A percentile compares a stretch with the other conserved stretches of the same genome.
phyloP scores from a whole-genome alignment of 148 eudicot species.

The Camellia sinensis region DNA sequence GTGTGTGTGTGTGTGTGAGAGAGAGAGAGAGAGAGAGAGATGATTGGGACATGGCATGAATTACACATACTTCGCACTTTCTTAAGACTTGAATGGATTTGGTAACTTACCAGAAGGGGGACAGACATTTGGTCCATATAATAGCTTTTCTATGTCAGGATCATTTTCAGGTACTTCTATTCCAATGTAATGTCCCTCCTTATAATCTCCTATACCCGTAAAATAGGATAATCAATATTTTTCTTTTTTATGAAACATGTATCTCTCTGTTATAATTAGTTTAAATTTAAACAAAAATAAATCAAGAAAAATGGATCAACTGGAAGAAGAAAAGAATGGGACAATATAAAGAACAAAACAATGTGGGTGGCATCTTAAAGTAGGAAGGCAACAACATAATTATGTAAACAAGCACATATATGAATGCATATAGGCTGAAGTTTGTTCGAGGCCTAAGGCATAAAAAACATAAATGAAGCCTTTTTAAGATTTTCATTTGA shows the following conservation, averaged over 20 bases:
- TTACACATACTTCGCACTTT: not conserved
- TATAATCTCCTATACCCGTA: constrained; percentile 70
- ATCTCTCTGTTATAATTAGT: not conserved
- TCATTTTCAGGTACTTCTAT: constrained; percentile 80
- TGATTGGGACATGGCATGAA: not conserved
- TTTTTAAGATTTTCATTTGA: no score
- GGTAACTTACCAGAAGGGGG: constrained; percentile 63
- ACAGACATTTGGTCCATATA: constrained; percentile 83
- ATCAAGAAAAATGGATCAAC: not conserved
- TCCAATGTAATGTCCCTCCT: constrained; percentile 94
- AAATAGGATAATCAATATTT: constrained; percentile 19
- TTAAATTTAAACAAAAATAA: not conserved
- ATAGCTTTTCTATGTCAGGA: constrained; percentile 67
- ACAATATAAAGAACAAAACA: no score
- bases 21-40: constrained; percentile 1
- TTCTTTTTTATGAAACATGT: not conserved
- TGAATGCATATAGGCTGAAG: not conserved
- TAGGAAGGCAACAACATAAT: not conserved
- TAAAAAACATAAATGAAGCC: no score
- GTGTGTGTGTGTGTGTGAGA: not conserved
- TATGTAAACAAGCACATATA: not conserved
- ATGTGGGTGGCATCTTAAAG: not conserved
- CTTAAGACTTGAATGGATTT: not conserved
- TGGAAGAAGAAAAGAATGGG: not conserved
- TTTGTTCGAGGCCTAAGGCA: no score